phyloP scores from a whole-genome alignment of 768 basidiomycete species.

The Baorangia bicolor region DNA sequence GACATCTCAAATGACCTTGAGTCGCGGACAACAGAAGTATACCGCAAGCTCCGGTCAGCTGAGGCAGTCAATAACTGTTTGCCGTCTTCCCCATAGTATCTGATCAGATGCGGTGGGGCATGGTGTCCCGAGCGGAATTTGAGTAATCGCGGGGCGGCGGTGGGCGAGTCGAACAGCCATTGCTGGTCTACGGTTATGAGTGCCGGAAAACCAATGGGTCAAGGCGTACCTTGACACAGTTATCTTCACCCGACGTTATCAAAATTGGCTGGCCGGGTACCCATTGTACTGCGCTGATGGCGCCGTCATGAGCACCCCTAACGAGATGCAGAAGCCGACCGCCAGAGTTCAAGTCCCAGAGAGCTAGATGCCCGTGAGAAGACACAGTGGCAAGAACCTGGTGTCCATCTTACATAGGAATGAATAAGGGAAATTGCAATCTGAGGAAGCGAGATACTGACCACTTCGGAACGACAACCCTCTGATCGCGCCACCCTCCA shows the following conservation, averaged over 20 bases:
- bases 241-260: constrained; percentile 89
- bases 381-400: constrained; percentile 87
- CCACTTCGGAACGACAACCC: constrained; percentile 86
- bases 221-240: constrained; percentile 80
- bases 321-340: constrained; percentile 83
- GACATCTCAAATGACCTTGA: constrained; percentile 93
- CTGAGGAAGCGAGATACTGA: constrained; percentile 35
- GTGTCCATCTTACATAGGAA: constrained; percentile 63
- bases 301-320: constrained; percentile 85
- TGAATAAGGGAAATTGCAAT: constrained; percentile 1
- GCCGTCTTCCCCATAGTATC: constrained; percentile 97
- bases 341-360: constrained; percentile 89
- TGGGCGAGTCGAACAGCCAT: constrained; percentile 96
- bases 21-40: constrained; percentile 91
- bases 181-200: constrained; percentile 53
- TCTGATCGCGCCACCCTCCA: constrained; percentile 81
- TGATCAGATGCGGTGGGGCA: constrained; percentile 84
- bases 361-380: constrained; percentile 81
- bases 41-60: constrained; percentile 83
- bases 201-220: background rate
- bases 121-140: constrained; percentile 94
- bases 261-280: constrained; percentile 89
- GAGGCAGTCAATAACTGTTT: constrained; percentile 91
- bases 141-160: constrained; percentile 78
- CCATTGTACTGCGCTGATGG: constrained; percentile 85